Evolutionary conservation across 1,284 basidiomycete species (phyloP), one percentile per base, ranked within the genome.

Genomic region (Taiwanofungus camphoratus): DNA sequence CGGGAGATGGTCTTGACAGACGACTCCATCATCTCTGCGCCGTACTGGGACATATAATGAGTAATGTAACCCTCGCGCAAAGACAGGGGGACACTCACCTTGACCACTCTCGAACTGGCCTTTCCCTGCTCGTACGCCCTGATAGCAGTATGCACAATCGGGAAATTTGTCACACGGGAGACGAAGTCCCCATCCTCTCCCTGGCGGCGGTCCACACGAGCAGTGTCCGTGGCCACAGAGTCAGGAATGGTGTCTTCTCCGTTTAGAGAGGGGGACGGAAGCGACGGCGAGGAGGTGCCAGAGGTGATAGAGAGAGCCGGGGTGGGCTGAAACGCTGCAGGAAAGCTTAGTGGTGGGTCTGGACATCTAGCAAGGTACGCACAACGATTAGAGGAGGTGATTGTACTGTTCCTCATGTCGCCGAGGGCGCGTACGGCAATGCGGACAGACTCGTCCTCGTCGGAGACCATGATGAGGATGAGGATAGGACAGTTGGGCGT

Each of bases 21-120:
- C 2, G 82, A 87, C 63, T 92, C 91, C 67, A 93, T 80, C 70
- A 92, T 85, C 60, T 86, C 86, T 16, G 87, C 90, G 44, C 90
- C 87, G 59, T 91, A 92, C 87, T 91, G 52, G 39, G 29, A 20
- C 30, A 21, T 21, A 19, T 15, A 30, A 21, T 15, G 12, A 16
- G 33, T n/a, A 42, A 31, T 21, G 31, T 21, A 44, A 41, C 40
- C 23, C n/a, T 12, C 6, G 15, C 26, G 27, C 19, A 27, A 23
- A 21, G 24, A 21, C 30, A 26, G 36, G 26, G 36, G 37, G 5
- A 48, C 49, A 43, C 27, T 41, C 52, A 79, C 84, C 73, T 89
- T 88, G 55, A 91, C 86, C 22, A 90, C 82, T 35, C 82, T 69
- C 24, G 85, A 88, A 49, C 77, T 82, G 18, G 82, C 82, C 63